A percentile compares a stretch with the other conserved stretches of the same genome.
phyloP scores from a whole-genome alignment of 768 basidiomycete species.

The Pleurotus ostreatus region DNA sequence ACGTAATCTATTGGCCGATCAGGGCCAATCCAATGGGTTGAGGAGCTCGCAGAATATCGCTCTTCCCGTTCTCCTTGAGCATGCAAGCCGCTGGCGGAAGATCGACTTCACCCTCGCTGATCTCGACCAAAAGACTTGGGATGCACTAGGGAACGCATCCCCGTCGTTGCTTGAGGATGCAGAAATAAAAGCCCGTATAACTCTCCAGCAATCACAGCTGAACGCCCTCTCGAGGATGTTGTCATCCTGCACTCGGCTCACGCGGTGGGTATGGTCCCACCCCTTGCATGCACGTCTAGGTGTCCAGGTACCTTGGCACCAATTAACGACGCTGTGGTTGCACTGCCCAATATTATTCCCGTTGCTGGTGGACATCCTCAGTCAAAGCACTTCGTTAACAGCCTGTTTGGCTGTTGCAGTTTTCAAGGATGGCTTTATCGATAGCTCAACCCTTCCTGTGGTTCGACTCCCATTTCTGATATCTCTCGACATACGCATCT shows the following conservation, averaged over 20 bases:
- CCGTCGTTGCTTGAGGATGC: neutral
- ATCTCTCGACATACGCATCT: slow-evolving; percentile 2
- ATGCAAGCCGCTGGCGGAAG: neutral
- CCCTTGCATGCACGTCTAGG: neutral
- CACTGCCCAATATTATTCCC: slow-evolving; percentile 5
- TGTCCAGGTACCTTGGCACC: slow-evolving; percentile 2
- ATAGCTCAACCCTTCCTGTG: neutral
- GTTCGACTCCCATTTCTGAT: slow-evolving; percentile 6
- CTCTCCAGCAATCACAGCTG: neutral
- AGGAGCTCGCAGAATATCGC: neutral
- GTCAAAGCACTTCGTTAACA: neutral
- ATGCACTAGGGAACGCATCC: neutral
- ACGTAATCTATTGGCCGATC: neutral
- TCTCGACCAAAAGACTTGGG: neutral
- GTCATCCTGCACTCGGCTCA: neutral
- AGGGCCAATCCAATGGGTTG: too few relatives aligned
- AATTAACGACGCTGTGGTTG: slow-evolving; percentile 7
- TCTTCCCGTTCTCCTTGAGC: slow-evolving; percentile 1
- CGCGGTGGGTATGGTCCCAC: slow-evolving; percentile 5
- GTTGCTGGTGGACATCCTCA: neutral
- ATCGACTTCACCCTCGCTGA: slow-evolving; percentile 4
- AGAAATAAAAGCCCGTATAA: neutral
- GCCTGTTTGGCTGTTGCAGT: slow-evolving; percentile 2
- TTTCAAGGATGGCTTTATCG: neutral
- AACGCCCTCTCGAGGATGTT: neutral